A percentile compares a stretch with the other conserved stretches of the same genome.
Evolutionary conservation across 2,329 filamentous ascomycete species (phyloP).

Genomic region (Niveomyces coronatus): DNA sequence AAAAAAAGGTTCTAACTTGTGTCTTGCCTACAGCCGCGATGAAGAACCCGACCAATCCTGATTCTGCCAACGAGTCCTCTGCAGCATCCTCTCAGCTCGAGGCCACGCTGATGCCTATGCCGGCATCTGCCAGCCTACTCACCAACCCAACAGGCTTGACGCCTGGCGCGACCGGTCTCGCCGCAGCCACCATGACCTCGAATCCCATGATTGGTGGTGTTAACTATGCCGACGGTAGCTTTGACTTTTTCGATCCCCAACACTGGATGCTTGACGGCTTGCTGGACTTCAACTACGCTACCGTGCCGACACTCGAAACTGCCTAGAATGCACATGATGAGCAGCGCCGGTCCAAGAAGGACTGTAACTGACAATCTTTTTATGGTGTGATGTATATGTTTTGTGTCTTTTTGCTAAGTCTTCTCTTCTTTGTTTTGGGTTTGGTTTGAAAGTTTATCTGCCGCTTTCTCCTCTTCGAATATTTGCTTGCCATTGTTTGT

Average conservation of each 20-base stretch:
- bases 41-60: slow-evolving; percentile 78
- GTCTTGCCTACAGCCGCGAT: slow-evolving; percentile 46
- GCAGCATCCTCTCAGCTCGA: slow-evolving; percentile 56
- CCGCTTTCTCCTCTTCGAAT: too few relatives aligned
- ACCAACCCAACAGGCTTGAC: slow-evolving; percentile 42
- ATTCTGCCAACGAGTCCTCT: slow-evolving; percentile 65
- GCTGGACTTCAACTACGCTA: slow-evolving; percentile 67
- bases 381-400: too few relatives aligned
- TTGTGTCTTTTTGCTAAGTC: background rate
- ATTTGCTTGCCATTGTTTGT: too few relatives aligned
- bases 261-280: slow-evolving; percentile 90
- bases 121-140: slow-evolving; percentile 37
- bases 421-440: background rate
- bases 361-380: background rate
- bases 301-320: slow-evolving; percentile 44
- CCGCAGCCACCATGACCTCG: slow-evolving; percentile 26
- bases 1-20: too few relatives aligned
- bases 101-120: slow-evolving; percentile 42
- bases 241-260: slow-evolving; percentile 85
- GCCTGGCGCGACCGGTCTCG: slow-evolving; percentile 37
- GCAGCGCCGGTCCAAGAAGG: background rate
- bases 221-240: slow-evolving; percentile 57
- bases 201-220: slow-evolving; percentile 39
- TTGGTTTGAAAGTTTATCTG: background rate
- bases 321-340: slow-evolving; percentile 23